These are phyloP conservation scores for Firmiana major DNA, from an alignment of 345 rosid species.

Conservation along the genomic window DNA sequence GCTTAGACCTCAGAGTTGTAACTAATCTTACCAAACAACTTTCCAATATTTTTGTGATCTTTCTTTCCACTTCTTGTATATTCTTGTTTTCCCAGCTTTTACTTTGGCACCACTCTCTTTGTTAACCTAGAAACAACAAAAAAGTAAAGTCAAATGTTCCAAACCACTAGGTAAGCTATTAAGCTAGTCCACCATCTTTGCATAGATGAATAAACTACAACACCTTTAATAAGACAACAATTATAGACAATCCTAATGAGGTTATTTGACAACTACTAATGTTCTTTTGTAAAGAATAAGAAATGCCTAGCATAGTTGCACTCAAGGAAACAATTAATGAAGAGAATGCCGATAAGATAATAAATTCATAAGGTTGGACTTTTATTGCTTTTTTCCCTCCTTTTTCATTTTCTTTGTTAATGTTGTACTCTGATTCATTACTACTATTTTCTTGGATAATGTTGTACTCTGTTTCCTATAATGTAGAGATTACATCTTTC, in stretches of 20 bases:
- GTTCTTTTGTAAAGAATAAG: background rate
- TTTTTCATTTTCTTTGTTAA: too few species aligned
- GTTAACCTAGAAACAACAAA: slow-evolving; percentile 14
- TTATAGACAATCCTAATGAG: background rate
- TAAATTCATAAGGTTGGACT: too few species aligned
- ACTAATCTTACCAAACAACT: background rate
- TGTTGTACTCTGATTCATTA: too few species aligned
- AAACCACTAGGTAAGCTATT: background rate
- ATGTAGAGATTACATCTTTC: too few species aligned
- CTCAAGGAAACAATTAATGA: too few species aligned
- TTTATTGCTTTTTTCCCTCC: too few species aligned
- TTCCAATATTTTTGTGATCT: background rate
- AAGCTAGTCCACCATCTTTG: background rate
- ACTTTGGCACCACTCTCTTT: too few species aligned
- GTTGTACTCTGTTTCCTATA: too few species aligned
- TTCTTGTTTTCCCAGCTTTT: too few species aligned
- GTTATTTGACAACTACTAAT: background rate
- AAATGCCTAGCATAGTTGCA: too few species aligned
- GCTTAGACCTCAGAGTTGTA: background rate
- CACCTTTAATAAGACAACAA: background rate
- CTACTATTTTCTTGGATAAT: too few species aligned
- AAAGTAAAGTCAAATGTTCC: background rate
- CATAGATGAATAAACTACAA: background rate
- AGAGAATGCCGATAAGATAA: too few species aligned
- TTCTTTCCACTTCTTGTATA: background rate